Evolutionary conservation across 352 stramenopile genomes (phyloP).

Genomic region (Globisporangium rhizosaccharum): DNA sequence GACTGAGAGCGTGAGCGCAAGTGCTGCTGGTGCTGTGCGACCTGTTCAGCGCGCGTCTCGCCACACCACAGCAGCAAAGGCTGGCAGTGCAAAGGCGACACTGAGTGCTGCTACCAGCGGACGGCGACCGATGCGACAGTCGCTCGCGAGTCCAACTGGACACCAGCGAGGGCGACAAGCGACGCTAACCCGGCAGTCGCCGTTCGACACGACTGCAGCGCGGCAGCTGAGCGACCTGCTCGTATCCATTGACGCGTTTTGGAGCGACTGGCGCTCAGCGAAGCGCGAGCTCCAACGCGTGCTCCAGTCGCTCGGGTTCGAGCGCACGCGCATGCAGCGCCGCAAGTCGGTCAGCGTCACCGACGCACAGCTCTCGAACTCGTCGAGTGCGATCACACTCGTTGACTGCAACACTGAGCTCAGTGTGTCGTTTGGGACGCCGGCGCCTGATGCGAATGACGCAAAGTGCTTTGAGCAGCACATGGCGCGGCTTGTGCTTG

Average conservation of each 20-base stretch:
- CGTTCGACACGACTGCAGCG: background rate
- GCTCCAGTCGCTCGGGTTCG: slow-evolving; percentile 9
- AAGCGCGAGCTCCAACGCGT: slow-evolving; percentile 17
- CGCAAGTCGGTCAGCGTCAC: slow-evolving; percentile 1
- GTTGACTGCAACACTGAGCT: background rate
- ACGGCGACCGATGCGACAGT: background rate
- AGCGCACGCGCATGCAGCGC: slow-evolving; percentile 10
- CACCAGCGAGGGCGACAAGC: background rate
- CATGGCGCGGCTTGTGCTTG: slow-evolving; percentile 23
- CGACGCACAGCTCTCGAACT: background rate
- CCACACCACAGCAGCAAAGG: background rate
- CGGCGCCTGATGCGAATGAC: background rate
- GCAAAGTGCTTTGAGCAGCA: slow-evolving; percentile 9
- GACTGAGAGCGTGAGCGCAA: background rate
- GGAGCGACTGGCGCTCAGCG: slow-evolving; percentile 37
- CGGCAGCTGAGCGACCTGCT: slow-evolving; percentile 8
- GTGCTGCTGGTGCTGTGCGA: too few relatives aligned
- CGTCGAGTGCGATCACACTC: background rate
- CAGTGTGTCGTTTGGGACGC: background rate
- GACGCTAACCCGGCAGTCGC: background rate
- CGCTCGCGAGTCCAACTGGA: background rate
- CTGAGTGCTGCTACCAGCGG: background rate
- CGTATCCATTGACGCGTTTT: slow-evolving; percentile 24
- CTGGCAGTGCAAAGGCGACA: too few relatives aligned
- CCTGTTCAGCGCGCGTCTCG: background rate